Base-by-base conservation (phyloP, 1,284 basidiomycete species). In the Mycosarcoma mackinlayi region DNA sequence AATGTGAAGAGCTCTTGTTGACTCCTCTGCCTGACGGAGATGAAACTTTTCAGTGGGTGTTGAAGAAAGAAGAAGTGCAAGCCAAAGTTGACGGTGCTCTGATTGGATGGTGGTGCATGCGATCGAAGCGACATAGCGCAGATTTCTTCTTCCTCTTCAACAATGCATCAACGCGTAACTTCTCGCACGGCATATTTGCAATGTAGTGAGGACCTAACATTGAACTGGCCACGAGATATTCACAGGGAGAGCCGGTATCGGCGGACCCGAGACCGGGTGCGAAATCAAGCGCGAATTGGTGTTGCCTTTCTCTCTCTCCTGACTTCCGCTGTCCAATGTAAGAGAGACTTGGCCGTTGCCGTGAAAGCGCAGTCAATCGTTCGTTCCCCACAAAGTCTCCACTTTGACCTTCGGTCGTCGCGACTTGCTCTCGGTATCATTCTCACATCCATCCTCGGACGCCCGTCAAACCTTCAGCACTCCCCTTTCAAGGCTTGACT, bases 41-140 rank as follows among this genome's bases (percentile, higher is more conserved):
- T 38, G 53, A 63, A 57, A 57, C 51, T 23, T 53, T 51, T 49
- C 19, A 21, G 28, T 34, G 30, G 13, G 44, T 37, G 39, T 30
- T 40, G 38, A 35, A 21, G 18, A 19, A 10, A 6, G 39, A 24
- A 35, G 48, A 33, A 33, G 31, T 35, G n/a, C 21, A 35, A 44
- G 42, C 9, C n/a, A n/a, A n/a, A n/a, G 18, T 16, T 11, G 9
- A 8, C n/a, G 31, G 16, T 23, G n/a, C 23, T 50, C 51, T 66
- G 63, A 66, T 66, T 66, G 56, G 63, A 56, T 59, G 56, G 46
- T 64, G 61, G 46, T 47, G 50, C 41, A 38, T 39, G 62, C 51
- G 62, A 65, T 65, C 56, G 49, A 52, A 40, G 39, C 24, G 19
- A 34, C 24, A 27, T 47, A 51, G 10, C n/a, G 31, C 31, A 4